phyloP scores from a whole-genome alignment of 2,329 filamentous ascomycete genomes.

The Colletotrichum camelliae region DNA sequence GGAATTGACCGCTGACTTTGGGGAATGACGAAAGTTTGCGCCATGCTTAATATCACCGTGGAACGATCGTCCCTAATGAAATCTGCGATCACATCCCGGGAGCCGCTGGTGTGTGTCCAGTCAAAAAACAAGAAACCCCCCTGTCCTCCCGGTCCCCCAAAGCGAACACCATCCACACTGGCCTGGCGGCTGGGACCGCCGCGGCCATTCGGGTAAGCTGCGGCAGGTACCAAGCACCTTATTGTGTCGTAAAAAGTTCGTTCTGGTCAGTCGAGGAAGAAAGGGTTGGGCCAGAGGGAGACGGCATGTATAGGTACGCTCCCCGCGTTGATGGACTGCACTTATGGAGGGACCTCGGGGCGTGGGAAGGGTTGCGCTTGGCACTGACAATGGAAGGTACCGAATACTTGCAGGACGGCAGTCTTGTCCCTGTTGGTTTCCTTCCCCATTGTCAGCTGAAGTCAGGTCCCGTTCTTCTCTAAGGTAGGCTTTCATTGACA shows the following conservation, averaged over 20 bases:
- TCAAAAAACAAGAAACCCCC: neutral
- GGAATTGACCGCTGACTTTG: too few species aligned
- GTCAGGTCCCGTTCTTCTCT: neutral
- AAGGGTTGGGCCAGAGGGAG: neutral
- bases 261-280: too few species aligned
- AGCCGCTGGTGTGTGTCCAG: neutral
- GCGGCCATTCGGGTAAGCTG: neutral
- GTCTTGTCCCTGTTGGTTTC: neutral
- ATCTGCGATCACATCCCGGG: neutral
- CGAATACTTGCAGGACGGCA: neutral
- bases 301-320: neutral
- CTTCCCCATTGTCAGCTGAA: neutral
- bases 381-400: neutral
- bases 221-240: too few species aligned
- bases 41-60: neutral
- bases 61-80: neutral
- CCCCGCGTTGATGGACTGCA: neutral
- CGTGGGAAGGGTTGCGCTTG: neutral
- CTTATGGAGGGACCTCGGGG: neutral
- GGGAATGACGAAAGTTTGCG: too few species aligned
- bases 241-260: too few species aligned
- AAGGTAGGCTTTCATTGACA: neutral
- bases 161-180: neutral
- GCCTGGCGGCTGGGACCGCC: neutral
- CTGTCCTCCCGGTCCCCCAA: neutral